phyloP scores from a whole-genome alignment of 305 asterid genomes.

The Fraxinus platypoda region DNA sequence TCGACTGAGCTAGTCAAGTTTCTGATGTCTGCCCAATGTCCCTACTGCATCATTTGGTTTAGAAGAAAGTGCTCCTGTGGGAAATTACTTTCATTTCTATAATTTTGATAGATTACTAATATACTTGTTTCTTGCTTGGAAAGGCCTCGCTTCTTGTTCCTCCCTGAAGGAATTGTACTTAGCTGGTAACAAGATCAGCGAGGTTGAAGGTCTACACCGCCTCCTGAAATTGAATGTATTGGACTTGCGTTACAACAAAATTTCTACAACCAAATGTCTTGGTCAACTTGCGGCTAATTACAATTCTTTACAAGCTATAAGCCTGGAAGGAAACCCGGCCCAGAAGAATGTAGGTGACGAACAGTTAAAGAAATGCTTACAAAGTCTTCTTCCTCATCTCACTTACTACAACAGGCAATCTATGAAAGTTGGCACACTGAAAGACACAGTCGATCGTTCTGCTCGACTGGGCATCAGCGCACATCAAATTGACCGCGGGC shows the following conservation, averaged over 20 bases:
- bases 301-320: constrained; percentile 78
- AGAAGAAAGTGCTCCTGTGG: not conserved
- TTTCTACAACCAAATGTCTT: constrained; percentile 81
- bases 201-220: constrained; percentile 98
- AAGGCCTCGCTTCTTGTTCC: constrained; percentile 89
- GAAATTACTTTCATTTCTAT: not conserved
- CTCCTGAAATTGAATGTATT: constrained; percentile 76
- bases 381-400: constrained; percentile 76
- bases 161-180: constrained; percentile 86
- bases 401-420: constrained; percentile 72
- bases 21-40: not conserved
- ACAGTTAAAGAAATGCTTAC: constrained; percentile 71
- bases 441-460: constrained; percentile 70
- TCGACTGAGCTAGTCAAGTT: not conserved
- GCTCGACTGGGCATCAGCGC: constrained; percentile 58
- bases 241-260: constrained; percentile 90
- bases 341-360: constrained; percentile 91
- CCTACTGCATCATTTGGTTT: not conserved
- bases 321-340: constrained; percentile 90
- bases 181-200: constrained; percentile 95
- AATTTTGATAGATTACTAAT: not conserved
- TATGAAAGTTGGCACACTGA: constrained; percentile 55
- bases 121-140: constrained; percentile 17
- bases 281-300: constrained; percentile 96
- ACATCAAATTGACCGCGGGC: constrained; percentile 60